phyloP scores from a whole-genome alignment of 1,284 basidiomycete species.

The Boletus chippewaensis region DNA sequence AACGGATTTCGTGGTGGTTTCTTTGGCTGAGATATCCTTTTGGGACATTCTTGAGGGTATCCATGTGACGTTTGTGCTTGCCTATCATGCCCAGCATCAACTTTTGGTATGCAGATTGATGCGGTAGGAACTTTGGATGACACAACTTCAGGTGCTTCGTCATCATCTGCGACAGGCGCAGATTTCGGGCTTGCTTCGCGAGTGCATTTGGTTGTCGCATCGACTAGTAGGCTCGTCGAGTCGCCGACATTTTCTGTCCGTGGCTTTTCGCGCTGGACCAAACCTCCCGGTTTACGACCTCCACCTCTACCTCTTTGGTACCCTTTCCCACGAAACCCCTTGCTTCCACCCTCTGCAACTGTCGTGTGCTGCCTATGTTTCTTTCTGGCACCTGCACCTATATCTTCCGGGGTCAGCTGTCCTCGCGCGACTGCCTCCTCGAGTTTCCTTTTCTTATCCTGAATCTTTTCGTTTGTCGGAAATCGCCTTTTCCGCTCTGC shows the following conservation, averaged over 20 bases:
- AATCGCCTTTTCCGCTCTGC: slow-evolving; percentile 80
- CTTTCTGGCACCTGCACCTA: slow-evolving; percentile 36
- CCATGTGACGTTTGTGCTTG: slow-evolving; percentile 1
- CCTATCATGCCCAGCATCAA: not conserved
- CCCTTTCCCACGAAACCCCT: slow-evolving; percentile 6
- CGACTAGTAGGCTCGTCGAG: not conserved
- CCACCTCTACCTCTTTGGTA: slow-evolving; percentile 28
- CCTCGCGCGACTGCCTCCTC: slow-evolving; percentile 76
- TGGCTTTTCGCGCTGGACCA: slow-evolving; percentile 27
- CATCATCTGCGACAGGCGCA: slow-evolving; percentile 27
- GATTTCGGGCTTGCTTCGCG: slow-evolving; percentile 3
- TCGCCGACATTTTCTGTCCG: not conserved
- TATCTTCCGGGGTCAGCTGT: slow-evolving; percentile 53
- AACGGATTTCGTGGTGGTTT: slow-evolving; percentile 61
- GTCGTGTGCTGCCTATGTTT: slow-evolving; percentile 26
- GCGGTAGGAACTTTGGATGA: slow-evolving; percentile 47
- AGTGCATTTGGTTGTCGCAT: not conserved
- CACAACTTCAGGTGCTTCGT: slow-evolving; percentile 51
- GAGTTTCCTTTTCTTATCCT: slow-evolving; percentile 70
- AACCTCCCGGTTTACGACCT: slow-evolving; percentile 31
- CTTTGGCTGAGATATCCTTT: slow-evolving; percentile 45
- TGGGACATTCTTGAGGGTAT: slow-evolving; percentile 11
- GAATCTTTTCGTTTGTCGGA: slow-evolving; percentile 63
- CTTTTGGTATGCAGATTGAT: slow-evolving; percentile 1
- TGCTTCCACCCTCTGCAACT: slow-evolving; percentile 1